Base-by-base conservation (phyloP, 345 rosid species). In the Carallia brachiata region DNA sequence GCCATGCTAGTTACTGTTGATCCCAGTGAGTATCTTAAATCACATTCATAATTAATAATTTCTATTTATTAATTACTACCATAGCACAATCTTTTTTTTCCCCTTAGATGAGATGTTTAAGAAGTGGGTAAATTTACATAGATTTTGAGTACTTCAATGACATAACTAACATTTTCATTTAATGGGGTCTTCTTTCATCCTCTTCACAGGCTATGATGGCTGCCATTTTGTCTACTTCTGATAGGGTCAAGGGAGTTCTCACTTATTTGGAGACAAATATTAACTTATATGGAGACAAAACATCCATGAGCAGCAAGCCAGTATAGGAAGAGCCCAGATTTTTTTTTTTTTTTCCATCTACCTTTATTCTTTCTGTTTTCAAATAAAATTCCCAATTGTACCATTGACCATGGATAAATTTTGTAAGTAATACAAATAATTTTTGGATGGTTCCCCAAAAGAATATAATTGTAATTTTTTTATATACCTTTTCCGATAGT, bases 1-100 rank as follows among this genome's bases (percentile, higher is more conserved):
- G 97, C 97, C 75, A 90, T 95, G 61, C 86, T 95, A 7, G 97
- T 95, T 62, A 90, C 93, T 6, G 83, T 92, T 48, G 97, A 92
- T 77, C 99, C 97, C 67, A 95, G 99, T 95, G 71, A 84, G 84
- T 69, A 47, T 34, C 54, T 17, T 10, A 1, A 30, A 2, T 10
- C n/a, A 8, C 15, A n/a, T 16, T 34, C 7, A 0, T 3, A 44
- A 3, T 44, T 44, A 16, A 44, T 15, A 44, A 10, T 44, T 44
- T 44, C 17, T 44, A 12, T 44, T 44, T 15, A 3, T 44, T 12
- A 10, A 12, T 44, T 15, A 44, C 13, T 10, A 12, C 9, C 9
- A 0, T 10, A 40, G 48, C 48, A 40, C 2, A 40, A 40, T 40
- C 9, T 8, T 8, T 40, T 40, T 8, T 4, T 32, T 0, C 34